A percentile compares a stretch with the other conserved stretches of the same genome.
Conservation (phyloP, 495 filamentous ascomycete species). For the Copromyces sp. region DNA sequence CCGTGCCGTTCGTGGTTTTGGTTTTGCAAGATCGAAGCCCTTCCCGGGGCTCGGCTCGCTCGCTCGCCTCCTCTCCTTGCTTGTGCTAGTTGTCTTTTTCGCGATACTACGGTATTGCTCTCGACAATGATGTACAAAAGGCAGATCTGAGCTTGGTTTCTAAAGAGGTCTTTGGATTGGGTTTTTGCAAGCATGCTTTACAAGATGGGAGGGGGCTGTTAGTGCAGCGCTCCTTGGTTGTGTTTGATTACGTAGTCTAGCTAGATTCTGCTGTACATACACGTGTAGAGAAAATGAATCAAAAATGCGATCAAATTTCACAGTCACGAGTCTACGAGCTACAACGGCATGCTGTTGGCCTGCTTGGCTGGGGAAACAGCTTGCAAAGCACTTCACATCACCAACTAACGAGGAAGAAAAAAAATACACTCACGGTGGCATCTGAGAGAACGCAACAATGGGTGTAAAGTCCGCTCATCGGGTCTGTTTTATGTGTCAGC, state of each 20-base stretch:
- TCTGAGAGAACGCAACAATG: not conserved
- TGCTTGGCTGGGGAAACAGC: not conserved
- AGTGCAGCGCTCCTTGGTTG: not conserved
- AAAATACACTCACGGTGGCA: not conserved
- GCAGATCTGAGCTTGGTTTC: constrained; percentile 34
- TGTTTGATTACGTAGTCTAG: not conserved
- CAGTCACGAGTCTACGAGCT: not conserved
- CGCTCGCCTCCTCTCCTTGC: constrained; percentile 4
- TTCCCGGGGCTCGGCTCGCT: constrained; percentile 1
- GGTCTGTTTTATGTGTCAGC: not conserved
- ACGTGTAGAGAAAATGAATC: no score
- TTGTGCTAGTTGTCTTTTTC: constrained; percentile 8
- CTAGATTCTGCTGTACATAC: not conserved
- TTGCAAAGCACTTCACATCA: not conserved
- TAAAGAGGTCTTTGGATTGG: not conserved
- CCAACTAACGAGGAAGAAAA: not conserved
- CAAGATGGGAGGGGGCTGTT: not conserved
- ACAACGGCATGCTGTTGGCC: not conserved
- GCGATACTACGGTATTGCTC: not conserved
- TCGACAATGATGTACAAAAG: constrained; percentile 36
- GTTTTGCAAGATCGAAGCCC: constrained; percentile 20
- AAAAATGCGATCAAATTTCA: no score
- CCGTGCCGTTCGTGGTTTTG: constrained; percentile 13
- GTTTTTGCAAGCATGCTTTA: not conserved
- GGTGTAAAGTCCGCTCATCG: not conserved